Evolutionary conservation across 306 rosid genomes (phyloP).

Genomic region (Cucurbita argyrosperma): DNA sequence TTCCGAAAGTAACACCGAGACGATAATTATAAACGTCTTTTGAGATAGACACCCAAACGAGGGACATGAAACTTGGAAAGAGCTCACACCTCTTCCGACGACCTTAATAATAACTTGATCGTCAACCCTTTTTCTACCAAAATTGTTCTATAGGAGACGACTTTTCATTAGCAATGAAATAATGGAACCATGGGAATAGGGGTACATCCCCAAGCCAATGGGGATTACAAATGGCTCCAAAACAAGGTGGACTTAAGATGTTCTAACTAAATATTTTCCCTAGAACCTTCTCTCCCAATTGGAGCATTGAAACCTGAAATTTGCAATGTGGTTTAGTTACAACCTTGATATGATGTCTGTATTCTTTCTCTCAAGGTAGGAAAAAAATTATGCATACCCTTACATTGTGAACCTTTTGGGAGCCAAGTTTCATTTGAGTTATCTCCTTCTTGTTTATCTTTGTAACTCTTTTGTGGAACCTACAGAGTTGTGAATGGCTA

Average conservation of each 20-base stretch:
- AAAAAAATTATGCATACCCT: neutral
- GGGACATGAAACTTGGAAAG: too few relatives aligned
- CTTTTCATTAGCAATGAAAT: neutral
- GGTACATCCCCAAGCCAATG: neutral
- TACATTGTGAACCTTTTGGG: neutral
- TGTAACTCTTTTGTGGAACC: neutral
- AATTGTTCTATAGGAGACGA: neutral
- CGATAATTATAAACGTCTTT: too few relatives aligned
- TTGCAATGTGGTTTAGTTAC: neutral
- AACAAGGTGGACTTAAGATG: neutral
- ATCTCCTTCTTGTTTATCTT: neutral
- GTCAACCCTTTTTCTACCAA: too few relatives aligned
- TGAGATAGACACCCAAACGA: too few relatives aligned
- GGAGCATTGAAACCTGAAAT: neutral
- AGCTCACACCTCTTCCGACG: too few relatives aligned
- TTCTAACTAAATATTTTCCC: neutral
- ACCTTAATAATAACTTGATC: too few relatives aligned
- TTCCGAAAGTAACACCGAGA: neutral
- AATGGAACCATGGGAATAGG: too few relatives aligned
- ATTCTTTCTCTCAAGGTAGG: neutral
- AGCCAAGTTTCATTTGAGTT: neutral
- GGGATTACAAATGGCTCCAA: neutral
- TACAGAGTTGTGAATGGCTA: neutral
- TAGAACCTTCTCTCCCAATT: neutral
- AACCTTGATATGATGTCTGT: neutral